phyloP scores from a whole-genome alignment of 2,329 filamentous ascomycete species.

The Paecilomyces formosus region DNA sequence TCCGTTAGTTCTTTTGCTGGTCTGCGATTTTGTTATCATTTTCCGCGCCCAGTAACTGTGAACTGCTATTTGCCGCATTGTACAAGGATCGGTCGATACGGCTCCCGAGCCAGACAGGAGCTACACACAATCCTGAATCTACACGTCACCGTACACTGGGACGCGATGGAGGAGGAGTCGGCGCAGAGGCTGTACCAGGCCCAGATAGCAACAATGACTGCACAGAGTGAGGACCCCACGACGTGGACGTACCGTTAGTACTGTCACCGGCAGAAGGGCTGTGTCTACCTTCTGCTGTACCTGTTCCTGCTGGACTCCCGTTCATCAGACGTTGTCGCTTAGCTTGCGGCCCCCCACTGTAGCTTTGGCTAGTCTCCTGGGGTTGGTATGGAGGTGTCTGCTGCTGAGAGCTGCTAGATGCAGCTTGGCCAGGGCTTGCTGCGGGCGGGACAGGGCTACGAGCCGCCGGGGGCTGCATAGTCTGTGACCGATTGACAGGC shows the following conservation, averaged over 20 bases:
- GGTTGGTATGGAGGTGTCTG: conserved; percentile 23
- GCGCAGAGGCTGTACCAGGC: conserved; percentile 15
- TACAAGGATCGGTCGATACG: not conserved
- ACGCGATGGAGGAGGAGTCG: conserved; percentile 15
- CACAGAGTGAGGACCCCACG: conserved; percentile 9
- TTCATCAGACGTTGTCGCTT: conserved; percentile 33
- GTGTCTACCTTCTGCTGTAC: conserved; percentile 1
- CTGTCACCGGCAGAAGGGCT: not conserved
- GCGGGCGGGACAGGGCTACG: conserved; percentile 6
- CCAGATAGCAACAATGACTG: conserved; percentile 13
- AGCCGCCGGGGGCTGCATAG: conserved; percentile 3
- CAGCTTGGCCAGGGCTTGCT: conserved; percentile 5
- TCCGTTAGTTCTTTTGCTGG: not conserved
- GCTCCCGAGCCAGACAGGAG: not conserved
- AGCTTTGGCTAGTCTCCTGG: conserved; percentile 15
- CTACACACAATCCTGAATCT: not conserved
- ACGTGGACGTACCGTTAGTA: conserved; percentile 2
- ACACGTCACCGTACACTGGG: conserved; percentile 3
- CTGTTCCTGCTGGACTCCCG: conserved; percentile 8
- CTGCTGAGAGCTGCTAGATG: conserved; percentile 6
- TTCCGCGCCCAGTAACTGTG: not conserved
- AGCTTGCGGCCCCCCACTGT: conserved; percentile 14
- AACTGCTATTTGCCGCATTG: not conserved
- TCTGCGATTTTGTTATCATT: not conserved
- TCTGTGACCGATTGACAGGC: not conserved